Conservation (phyloP, 2,329 filamentous ascomycete genomes). For the Fusarium oxysporum region DNA sequence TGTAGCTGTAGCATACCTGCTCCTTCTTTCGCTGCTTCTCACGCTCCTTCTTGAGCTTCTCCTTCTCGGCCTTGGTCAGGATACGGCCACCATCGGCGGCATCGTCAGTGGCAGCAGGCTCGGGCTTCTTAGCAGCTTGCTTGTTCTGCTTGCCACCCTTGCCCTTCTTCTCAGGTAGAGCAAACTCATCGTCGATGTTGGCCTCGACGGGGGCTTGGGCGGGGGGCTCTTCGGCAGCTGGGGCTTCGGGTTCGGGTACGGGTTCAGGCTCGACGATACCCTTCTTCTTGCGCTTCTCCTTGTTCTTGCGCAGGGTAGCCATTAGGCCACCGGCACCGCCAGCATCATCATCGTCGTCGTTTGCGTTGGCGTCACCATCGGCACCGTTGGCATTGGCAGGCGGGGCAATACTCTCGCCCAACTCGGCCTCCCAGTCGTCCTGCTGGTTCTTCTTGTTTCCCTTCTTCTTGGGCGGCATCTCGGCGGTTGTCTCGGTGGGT, state of each 20-base stretch:
- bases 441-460: slow-evolving; percentile 81
- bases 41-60: slow-evolving; percentile 96
- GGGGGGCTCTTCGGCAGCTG: slow-evolving; percentile 72
- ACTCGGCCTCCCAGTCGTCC: slow-evolving; percentile 94
- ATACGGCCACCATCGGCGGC: slow-evolving; percentile 72
- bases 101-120: slow-evolving; percentile 65
- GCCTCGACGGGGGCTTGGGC: slow-evolving; percentile 84
- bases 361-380: slow-evolving; percentile 59
- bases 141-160: slow-evolving; percentile 66
- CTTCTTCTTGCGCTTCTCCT: slow-evolving; percentile 92
- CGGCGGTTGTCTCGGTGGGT: slow-evolving; percentile 46
- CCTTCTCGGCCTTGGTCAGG: slow-evolving; percentile 98
- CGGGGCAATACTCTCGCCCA: slow-evolving; percentile 81
- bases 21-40: slow-evolving; percentile 99
- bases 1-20: slow-evolving; percentile 68
- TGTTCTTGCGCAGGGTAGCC: slow-evolving; percentile 84
- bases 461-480: slow-evolving; percentile 97
- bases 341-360: slow-evolving; percentile 66
- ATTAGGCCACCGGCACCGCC: slow-evolving; percentile 76
- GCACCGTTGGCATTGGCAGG: slow-evolving; percentile 53
- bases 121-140: slow-evolving; percentile 55
- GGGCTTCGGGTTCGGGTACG: slow-evolving; percentile 54
- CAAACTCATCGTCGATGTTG: slow-evolving; percentile 86
- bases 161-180: slow-evolving; percentile 80
- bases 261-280: slow-evolving; percentile 72